Evolutionary conservation across 2,329 filamentous ascomycete genomes (phyloP), one percentile per base, ranked within the genome.

Genomic region (Annulohypoxylon truncatum): DNA sequence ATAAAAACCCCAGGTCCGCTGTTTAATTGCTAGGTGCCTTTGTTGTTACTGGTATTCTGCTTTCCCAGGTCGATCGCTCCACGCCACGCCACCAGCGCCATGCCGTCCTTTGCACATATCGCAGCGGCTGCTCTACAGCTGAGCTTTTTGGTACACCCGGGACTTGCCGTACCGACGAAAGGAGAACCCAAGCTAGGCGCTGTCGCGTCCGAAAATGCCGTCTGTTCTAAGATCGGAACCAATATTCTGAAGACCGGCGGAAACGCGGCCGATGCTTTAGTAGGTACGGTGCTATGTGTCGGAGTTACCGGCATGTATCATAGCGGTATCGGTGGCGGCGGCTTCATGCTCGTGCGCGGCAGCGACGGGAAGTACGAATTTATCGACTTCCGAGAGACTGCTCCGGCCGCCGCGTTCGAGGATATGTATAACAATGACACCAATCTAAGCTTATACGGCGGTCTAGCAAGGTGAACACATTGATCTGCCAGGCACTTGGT

Each of bases 321-420:
- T 77, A 87, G 87, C 40, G 94, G 95, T 13, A 91, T 97, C 64
- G 94, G 92, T 18, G 95, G 95, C 5, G 95, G 95, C 40, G 95
- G 95, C 1, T 98, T 98, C 79, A 92, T 94, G 85, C 83, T 97
- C 4, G 87, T 97, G 4, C 89, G 92, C 50, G 84, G 88, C 31
- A 81, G 87, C 13, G 83, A 92, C 63, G 93, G 93, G n/a, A 82
- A 83, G 13, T 95, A 93, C 74, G 92, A 96, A 72, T 91, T 89
- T 69, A 88, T 97, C 69, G 93, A 97, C 76, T 97, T 96, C 77
- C 85, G 94, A 13, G 94, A 97, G 78, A 92, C 88, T 0, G 94
- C 94, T 0, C 93, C 94, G 0, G 92, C 90, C 0, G 92, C 92
- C 1, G 90, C 92, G 0, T 91, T 85, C 67, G 83, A 94, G 77